These are phyloP conservation scores for Fraxinus americana DNA, from an alignment of 257 asterid species.

Conservation along the genomic window DNA sequence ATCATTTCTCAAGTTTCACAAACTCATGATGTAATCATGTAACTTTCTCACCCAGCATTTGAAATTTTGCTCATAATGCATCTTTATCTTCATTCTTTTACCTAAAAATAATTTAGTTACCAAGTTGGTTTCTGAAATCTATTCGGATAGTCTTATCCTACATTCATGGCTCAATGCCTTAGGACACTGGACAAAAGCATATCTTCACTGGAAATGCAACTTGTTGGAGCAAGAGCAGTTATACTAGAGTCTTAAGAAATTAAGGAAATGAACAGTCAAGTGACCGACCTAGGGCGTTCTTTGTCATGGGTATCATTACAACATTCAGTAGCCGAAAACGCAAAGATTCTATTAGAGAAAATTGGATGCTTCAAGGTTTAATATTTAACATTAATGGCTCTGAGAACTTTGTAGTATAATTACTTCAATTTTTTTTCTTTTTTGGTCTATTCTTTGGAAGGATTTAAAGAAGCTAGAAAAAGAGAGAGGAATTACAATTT, in stretches of 20 bases:
- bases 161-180: conserved; percentile 16
- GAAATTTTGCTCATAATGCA: background rate
- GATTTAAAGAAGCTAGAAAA: conserved; percentile 64
- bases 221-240: conserved; percentile 67
- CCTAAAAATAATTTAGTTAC: background rate
- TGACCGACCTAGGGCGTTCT: conserved; percentile 47
- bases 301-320: conserved; percentile 76
- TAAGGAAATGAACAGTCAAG: conserved; percentile 32
- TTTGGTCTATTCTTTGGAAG: conserved; percentile 43
- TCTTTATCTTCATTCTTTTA: background rate
- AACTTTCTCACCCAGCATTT: conserved; percentile 24
- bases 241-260: conserved; percentile 42
- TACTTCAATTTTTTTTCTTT: background rate
- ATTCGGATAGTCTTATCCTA: conserved; percentile 2
- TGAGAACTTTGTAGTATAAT: background rate
- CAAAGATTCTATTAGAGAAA: conserved; percentile 66
- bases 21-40: conserved; percentile 56
- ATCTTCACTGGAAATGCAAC: conserved; percentile 72
- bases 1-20: conserved; percentile 55
- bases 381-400: conserved; percentile 8
- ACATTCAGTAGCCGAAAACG: conserved; percentile 80
- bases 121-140: conserved; percentile 5
- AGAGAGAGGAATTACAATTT: conserved; percentile 64
- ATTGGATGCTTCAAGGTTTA: conserved; percentile 88
- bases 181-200: conserved; percentile 71